phyloP scores from a whole-genome alignment of 495 filamentous ascomycete genomes.

The Xylaria venustula region DNA sequence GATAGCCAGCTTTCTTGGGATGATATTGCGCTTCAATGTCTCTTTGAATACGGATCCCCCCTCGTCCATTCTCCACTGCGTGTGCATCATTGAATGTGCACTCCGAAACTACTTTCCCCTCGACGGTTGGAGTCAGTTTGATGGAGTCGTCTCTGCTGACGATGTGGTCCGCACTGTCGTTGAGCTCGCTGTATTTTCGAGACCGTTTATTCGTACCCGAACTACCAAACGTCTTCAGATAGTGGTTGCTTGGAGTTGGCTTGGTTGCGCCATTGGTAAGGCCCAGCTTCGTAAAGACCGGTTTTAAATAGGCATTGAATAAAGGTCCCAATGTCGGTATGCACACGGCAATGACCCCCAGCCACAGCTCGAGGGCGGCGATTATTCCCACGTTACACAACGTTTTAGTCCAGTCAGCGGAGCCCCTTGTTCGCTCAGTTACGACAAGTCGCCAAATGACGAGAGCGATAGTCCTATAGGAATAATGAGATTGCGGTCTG shows the following conservation, averaged over 20 bases:
- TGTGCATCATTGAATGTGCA: background rate
- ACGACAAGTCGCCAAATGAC: constrained; percentile 7
- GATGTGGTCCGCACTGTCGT: background rate
- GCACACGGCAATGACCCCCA: constrained; percentile 10
- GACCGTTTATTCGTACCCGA: background rate
- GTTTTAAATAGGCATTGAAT: constrained; percentile 15
- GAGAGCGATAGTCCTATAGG: constrained; percentile 10
- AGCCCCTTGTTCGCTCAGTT: background rate
- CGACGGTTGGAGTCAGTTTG: background rate
- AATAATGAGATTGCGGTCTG: background rate
- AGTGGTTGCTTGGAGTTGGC: background rate
- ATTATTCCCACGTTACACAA: constrained; percentile 10
- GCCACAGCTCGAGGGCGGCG: constrained; percentile 3
- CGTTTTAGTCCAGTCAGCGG: constrained; percentile 3
- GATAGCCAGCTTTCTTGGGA: background rate
- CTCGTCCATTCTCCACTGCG: background rate
- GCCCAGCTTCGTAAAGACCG: constrained; percentile 13
- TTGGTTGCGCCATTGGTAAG: background rate
- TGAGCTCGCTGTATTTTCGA: background rate
- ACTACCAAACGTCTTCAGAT: constrained; percentile 1
- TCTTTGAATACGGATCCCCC: constrained; percentile 4
- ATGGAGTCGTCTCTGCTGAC: background rate
- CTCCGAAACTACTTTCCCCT: constrained; percentile 5
- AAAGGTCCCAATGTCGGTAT: constrained; percentile 15
- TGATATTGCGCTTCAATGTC: constrained; percentile 8